Conservation (phyloP, 306 rosid species). For the Sindora glabra region DNA sequence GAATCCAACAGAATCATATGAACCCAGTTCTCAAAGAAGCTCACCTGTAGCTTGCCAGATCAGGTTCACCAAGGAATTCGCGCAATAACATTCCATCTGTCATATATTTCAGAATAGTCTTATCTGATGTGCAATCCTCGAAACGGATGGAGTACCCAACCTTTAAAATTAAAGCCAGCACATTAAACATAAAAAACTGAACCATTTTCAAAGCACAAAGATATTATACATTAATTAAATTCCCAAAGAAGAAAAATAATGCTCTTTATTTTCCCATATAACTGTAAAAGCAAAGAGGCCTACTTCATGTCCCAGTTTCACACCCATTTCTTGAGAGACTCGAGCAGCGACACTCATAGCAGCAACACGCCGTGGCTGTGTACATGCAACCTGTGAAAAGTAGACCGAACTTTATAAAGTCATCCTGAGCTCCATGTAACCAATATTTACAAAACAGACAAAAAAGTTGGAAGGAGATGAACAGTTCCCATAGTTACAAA, state of each 20-base stretch:
- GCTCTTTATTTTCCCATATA: neutral
- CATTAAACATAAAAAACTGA: neutral
- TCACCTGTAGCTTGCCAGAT: conserved; percentile 86
- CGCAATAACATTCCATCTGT: conserved; percentile 97
- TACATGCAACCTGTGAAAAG: conserved; percentile 77
- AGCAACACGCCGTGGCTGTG: conserved; percentile 96
- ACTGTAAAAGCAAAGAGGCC: neutral
- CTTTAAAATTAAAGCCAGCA: conserved; percentile 30
- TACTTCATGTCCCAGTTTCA: conserved; percentile 95
- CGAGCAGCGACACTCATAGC: conserved; percentile 99
- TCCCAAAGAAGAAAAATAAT: neutral
- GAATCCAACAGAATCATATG: conserved; percentile 16
- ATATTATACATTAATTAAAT: neutral
- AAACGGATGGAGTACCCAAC: conserved; percentile 98
- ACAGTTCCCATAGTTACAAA: neutral
- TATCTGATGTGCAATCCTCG: conserved; percentile 94
- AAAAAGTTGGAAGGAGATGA: neutral
- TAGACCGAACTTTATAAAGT: neutral
- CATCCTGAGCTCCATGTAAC: neutral
- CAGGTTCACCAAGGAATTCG: conserved; percentile 95
- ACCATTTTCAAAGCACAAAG: neutral
- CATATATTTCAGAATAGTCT: conserved; percentile 90
- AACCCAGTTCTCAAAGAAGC: conserved; percentile 9
- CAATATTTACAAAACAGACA: neutral
- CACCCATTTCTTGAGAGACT: conserved; percentile 95